A percentile compares a stretch with the other conserved stretches of the same genome.
phyloP scores from a whole-genome alignment of 1,284 basidiomycete species.

The Naganishia albida region DNA sequence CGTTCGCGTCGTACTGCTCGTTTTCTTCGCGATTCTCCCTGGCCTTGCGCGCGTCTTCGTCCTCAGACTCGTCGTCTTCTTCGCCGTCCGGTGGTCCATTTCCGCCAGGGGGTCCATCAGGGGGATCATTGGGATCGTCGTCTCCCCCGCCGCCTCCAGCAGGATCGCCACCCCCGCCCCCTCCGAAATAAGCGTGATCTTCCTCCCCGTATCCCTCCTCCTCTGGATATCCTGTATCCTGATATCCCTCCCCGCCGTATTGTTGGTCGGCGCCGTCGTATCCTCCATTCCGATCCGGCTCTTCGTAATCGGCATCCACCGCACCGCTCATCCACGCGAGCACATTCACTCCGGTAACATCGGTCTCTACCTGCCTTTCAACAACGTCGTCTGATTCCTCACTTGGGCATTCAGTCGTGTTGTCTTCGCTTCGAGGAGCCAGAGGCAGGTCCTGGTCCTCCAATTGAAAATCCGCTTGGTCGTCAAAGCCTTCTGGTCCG shows the following conservation, averaged over 20 bases:
- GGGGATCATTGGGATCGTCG: background rate
- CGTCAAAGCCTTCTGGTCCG: slow-evolving; percentile 10
- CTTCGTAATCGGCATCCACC: slow-evolving; percentile 10
- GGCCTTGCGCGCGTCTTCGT: slow-evolving; percentile 13
- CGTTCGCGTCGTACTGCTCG: slow-evolving; percentile 9
- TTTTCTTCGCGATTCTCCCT: slow-evolving; percentile 9
- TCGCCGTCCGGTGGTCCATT: background rate
- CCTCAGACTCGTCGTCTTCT: slow-evolving; percentile 8
- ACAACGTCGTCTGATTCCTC: slow-evolving; percentile 27
- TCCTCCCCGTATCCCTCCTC: slow-evolving; percentile 22
- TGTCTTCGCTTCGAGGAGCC: slow-evolving; percentile 30
- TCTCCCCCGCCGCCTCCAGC: slow-evolving; percentile 1
- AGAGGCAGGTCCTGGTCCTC: slow-evolving; percentile 30
- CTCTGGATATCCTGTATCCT: slow-evolving; percentile 10
- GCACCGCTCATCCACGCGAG: slow-evolving; percentile 19
- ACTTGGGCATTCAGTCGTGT: slow-evolving; percentile 27
- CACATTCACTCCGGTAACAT: slow-evolving; percentile 11
- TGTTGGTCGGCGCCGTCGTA: slow-evolving; percentile 15
- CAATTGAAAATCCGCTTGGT: slow-evolving; percentile 29
- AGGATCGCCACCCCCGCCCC: slow-evolving; percentile 8
- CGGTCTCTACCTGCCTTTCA: slow-evolving; percentile 24
- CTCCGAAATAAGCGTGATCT: slow-evolving; percentile 15
- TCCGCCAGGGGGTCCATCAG: slow-evolving; percentile 9
- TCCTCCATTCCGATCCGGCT: slow-evolving; percentile 16
- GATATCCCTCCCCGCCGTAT: slow-evolving; percentile 15